phyloP scores from a whole-genome alignment of 2,329 filamentous ascomycete genomes.

The Dactylellina cionopaga region DNA sequence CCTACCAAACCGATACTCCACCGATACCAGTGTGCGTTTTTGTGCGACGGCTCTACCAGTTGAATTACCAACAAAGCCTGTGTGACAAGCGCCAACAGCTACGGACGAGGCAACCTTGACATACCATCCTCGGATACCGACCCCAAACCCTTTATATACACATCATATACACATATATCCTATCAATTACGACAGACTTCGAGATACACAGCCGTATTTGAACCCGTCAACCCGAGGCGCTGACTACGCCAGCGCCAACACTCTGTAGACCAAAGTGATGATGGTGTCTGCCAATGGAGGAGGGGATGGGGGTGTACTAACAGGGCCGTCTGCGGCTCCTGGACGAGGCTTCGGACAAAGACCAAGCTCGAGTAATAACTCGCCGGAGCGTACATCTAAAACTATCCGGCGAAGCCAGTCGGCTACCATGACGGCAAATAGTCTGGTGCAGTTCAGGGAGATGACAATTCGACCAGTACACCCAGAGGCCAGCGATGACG shows the following conservation, averaged over 20 bases:
- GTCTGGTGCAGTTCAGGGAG: constrained; percentile 40
- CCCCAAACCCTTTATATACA: neutral
- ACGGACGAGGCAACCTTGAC: constrained; percentile 14
- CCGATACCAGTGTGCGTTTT: neutral
- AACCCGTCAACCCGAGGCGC: neutral
- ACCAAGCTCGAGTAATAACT: constrained; percentile 32
- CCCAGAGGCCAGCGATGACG: constrained; percentile 21
- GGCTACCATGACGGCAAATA: constrained; percentile 34
- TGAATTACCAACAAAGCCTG: constrained; percentile 14
- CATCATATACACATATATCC: constrained; percentile 1
- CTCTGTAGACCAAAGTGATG: constrained; percentile 19
- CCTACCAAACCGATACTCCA: constrained; percentile 15
- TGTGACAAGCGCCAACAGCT: constrained; percentile 13
- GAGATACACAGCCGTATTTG: constrained; percentile 6
- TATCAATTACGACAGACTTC: constrained; percentile 22
- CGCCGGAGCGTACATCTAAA: constrained; percentile 33
- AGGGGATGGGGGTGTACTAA: constrained; percentile 10
- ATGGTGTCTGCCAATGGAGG: constrained; percentile 40
- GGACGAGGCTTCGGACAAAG: constrained; percentile 20
- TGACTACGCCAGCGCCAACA: constrained; percentile 3
- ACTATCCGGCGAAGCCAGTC: constrained; percentile 43
- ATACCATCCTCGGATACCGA: constrained; percentile 10
- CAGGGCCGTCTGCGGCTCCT: constrained; percentile 5
- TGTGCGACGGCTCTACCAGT: constrained; percentile 13
- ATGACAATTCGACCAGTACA: constrained; percentile 40